Percentiles rank a stretch among this genome's conserved stretches.
Conservation (phyloP, 2,329 filamentous ascomycete genomes). For the Fusarium sp. region DNA sequence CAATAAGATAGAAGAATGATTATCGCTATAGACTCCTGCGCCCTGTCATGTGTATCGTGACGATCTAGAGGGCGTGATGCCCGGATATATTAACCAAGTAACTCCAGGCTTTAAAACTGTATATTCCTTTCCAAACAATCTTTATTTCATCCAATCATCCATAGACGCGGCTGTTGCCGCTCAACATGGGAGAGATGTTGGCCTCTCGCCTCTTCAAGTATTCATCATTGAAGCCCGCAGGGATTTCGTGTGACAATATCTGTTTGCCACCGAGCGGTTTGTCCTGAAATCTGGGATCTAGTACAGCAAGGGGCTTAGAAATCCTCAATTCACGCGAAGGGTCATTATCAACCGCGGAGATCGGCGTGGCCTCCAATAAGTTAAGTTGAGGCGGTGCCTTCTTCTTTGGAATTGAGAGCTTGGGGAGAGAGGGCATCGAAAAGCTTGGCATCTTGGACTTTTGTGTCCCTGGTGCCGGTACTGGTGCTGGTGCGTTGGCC, state of each 20-base stretch:
- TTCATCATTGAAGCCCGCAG: conserved; percentile 1
- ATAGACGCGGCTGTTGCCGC: conserved; percentile 34
- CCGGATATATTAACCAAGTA: conserved; percentile 20
- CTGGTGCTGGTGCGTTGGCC: not conserved
- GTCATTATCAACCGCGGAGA: conserved; percentile 33
- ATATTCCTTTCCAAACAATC: not conserved
- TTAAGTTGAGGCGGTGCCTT: conserved; percentile 57
- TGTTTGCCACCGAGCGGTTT: conserved; percentile 20
- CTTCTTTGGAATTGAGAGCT: conserved; percentile 58
- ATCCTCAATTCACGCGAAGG: conserved; percentile 20
- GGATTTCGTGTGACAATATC: conserved; percentile 7
- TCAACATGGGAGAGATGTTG: conserved; percentile 29
- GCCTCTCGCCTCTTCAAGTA: conserved; percentile 18
- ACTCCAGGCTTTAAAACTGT: conserved; percentile 35
- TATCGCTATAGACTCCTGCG: conserved; percentile 10
- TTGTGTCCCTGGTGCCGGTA: not conserved
- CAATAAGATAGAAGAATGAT: conserved; percentile 15
- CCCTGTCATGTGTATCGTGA: not conserved
- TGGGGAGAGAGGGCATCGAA: conserved; percentile 55
- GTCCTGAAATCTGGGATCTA: conserved; percentile 34
- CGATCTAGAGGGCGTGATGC: not conserved
- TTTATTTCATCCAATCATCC: conserved; percentile 16
- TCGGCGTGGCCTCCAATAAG: conserved; percentile 50
- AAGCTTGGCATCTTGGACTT: conserved; percentile 46
- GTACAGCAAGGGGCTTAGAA: conserved; percentile 32